Evolutionary conservation across 106 monocot genomes (phyloP).

Genomic region (Dendrobium chrysotoxum): DNA sequence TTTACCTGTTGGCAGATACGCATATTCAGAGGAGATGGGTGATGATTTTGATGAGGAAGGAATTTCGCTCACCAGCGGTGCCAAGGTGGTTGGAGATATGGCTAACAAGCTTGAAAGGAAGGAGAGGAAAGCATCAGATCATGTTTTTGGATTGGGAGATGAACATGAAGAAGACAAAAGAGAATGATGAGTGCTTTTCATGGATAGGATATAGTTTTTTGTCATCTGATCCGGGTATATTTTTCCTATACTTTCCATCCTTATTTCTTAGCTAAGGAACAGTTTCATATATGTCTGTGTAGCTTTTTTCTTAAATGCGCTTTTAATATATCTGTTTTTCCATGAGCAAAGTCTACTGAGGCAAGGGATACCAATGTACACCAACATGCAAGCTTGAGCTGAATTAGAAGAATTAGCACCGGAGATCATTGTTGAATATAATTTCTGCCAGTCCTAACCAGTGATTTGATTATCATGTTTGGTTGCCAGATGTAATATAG

Average conservation of each 20-base stretch:
- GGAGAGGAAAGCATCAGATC: conserved; percentile 60
- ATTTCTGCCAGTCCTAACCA: background rate
- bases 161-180: conserved; percentile 87
- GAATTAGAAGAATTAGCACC: background rate
- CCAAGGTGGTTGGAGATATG: conserved; percentile 47
- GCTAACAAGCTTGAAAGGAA: conserved; percentile 76
- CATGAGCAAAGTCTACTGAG: too few relatives aligned
- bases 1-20: conserved; percentile 50
- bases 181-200: conserved; percentile 29
- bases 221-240: conserved; percentile 18
- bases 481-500: background rate
- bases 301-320: background rate
- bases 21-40: conserved; percentile 74
- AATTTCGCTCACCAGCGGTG: conserved; percentile 50
- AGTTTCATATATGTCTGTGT: background rate
- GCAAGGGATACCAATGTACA: background rate
- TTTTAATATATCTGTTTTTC: background rate
- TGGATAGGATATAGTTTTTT: background rate
- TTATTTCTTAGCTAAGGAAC: background rate
- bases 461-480: background rate
- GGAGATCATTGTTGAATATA: too few relatives aligned
- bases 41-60: conserved; percentile 94
- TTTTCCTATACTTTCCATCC: background rate
- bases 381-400: background rate
- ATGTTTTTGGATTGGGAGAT: conserved; percentile 62